Percentiles rank a stretch among this genome's conserved stretches.
Conservation (phyloP, 2,329 filamentous ascomycete genomes). For the Trichoderma afroharzianum region DNA sequence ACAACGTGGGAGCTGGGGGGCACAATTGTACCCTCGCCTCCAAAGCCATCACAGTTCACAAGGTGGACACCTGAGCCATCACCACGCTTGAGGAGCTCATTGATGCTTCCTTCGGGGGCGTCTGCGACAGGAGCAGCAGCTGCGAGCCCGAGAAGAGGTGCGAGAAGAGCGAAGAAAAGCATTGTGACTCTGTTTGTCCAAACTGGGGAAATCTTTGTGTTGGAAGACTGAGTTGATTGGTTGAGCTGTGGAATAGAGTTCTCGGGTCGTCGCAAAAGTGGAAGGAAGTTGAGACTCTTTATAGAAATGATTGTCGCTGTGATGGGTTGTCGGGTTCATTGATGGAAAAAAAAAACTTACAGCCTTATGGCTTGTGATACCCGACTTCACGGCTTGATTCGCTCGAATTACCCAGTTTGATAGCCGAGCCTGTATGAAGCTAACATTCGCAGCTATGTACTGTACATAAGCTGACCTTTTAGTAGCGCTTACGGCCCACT, state of each 20-base stretch:
- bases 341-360: background rate
- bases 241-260: background rate
- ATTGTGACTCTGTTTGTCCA: background rate
- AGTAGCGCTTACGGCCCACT: background rate
- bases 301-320: conserved; percentile 5
- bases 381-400: background rate
- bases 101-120: background rate
- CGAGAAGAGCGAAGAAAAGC: background rate
- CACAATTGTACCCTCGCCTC: background rate
- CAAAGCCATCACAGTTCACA: background rate
- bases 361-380: background rate
- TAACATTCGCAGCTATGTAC: background rate
- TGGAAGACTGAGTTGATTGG: background rate
- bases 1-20: background rate
- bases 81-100: background rate
- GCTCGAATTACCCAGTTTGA: background rate
- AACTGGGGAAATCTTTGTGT: background rate
- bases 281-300: background rate
- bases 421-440: background rate
- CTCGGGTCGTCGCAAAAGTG: background rate
- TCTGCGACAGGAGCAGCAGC: background rate
- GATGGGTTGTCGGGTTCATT: background rate
- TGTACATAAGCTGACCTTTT: background rate
- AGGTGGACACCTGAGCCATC: background rate
- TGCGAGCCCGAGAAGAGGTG: background rate